phyloP scores from a whole-genome alignment of 768 basidiomycete genomes.

The Imleria badia region DNA sequence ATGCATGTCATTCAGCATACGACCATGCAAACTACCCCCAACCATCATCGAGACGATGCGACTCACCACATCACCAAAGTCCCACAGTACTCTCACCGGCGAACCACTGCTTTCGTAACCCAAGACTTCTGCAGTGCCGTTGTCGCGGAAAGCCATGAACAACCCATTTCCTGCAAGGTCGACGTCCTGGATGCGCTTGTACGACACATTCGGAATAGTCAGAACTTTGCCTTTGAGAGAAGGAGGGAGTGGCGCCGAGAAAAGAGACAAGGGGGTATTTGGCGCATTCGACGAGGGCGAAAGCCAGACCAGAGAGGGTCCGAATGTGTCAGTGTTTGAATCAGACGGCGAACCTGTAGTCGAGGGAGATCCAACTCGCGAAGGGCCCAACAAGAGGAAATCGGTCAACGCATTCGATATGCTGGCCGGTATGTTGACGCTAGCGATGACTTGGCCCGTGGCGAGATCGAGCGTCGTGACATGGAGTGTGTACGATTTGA shows the following conservation, averaged over 20 bases:
- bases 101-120: constrained; percentile 41
- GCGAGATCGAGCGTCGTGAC: constrained; percentile 57
- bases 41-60: neutral
- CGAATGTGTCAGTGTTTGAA: neutral
- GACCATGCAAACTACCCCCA: neutral
- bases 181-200: constrained; percentile 58
- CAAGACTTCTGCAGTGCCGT: constrained; percentile 59
- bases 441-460: constrained; percentile 52
- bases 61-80: constrained; percentile 56
- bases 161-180: constrained; percentile 56
- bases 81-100: constrained; percentile 45
- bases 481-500: constrained; percentile 61
- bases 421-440: constrained; percentile 53
- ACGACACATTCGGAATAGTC: constrained; percentile 43
- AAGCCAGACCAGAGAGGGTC: constrained; percentile 37
- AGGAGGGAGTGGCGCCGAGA: constrained; percentile 47
- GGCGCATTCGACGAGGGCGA: constrained; percentile 18
- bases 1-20: neutral
- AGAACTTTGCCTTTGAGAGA: constrained; percentile 48
- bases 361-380: constrained; percentile 2
- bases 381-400: constrained; percentile 36
- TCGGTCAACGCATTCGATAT: constrained; percentile 37
- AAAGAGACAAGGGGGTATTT: constrained; percentile 15
- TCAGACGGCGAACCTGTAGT: neutral
- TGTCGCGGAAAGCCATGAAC: constrained; percentile 56